These are phyloP conservation scores for Tricholomella constricta DNA, from an alignment of 768 basidiomycete genomes.

Conservation along the genomic window DNA sequence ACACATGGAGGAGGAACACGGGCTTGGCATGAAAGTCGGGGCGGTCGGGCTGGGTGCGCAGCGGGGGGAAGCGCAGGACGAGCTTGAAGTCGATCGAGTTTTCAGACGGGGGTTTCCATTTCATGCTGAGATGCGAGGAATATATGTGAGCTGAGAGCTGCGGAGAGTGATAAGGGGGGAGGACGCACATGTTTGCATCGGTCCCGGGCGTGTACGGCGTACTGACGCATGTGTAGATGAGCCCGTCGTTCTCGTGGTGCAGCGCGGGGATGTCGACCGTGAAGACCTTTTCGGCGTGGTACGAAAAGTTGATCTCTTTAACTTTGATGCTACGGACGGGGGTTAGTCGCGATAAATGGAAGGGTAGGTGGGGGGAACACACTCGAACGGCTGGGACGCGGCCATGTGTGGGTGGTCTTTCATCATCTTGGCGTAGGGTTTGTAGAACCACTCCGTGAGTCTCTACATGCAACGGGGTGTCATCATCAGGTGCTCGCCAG, in stretches of 20 bases:
- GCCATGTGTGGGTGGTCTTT: slow-evolving; percentile 68
- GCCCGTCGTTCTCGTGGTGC: slow-evolving; percentile 92
- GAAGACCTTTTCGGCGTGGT: slow-evolving; percentile 86
- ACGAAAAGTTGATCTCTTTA: slow-evolving; percentile 86
- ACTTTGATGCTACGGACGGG: slow-evolving; percentile 66
- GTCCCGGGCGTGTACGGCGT: slow-evolving; percentile 85
- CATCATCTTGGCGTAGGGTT: slow-evolving; percentile 75
- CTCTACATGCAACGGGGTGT: slow-evolving; percentile 59
- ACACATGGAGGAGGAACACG: slow-evolving; percentile 79
- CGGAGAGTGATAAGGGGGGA: not conserved
- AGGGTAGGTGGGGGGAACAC: slow-evolving; percentile 29
- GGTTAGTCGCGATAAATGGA: slow-evolving; percentile 10
- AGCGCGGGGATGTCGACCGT: slow-evolving; percentile 78
- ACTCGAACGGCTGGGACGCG: slow-evolving; percentile 80
- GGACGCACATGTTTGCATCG: slow-evolving; percentile 80
- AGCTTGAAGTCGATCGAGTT: slow-evolving; percentile 99
- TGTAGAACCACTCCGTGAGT: slow-evolving; percentile 78
- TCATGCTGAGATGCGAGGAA: slow-evolving; percentile 69
- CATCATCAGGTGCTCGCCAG: slow-evolving; percentile 5
- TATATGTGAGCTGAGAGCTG: slow-evolving; percentile 5
- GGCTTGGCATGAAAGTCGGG: slow-evolving; percentile 89
- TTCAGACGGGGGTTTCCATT: slow-evolving; percentile 98
- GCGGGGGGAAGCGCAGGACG: slow-evolving; percentile 87
- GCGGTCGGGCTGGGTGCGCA: slow-evolving; percentile 45
- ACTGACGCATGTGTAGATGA: slow-evolving; percentile 93